Conservation (phyloP, 2,329 filamentous ascomycete species). For the Diaporthe sp. region DNA sequence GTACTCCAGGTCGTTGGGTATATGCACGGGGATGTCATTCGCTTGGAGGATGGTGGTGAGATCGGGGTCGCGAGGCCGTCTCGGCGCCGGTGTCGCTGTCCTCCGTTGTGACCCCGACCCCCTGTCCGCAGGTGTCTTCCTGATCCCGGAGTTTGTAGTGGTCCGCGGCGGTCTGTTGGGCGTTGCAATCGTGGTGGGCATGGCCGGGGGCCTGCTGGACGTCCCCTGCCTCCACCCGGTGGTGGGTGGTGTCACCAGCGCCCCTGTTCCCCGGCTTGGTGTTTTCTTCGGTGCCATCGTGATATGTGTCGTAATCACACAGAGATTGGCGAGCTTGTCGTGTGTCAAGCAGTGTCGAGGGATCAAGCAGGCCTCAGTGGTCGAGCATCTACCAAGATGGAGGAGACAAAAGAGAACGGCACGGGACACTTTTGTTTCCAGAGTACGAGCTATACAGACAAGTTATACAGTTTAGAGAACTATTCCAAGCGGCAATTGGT, state of each 20-base stretch:
- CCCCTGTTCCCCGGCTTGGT: too few species aligned
- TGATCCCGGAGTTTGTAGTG: neutral
- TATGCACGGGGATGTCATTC: constrained; percentile 30
- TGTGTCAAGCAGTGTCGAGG: neutral
- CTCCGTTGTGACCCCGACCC: neutral
- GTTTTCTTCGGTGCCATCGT: neutral
- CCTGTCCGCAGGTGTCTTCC: neutral
- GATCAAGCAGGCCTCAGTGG: neutral
- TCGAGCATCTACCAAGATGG: too few species aligned
- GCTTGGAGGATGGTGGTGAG: neutral
- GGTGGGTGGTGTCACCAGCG: neutral
- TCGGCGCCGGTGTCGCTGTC: neutral
- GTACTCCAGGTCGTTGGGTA: constrained; percentile 42
- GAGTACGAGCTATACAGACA: neutral
- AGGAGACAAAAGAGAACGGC: neutral
- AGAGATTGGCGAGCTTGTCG: neutral
- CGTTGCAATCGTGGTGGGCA: too few species aligned
- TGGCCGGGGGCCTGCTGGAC: too few species aligned
- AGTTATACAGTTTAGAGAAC: neutral
- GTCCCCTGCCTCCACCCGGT: neutral
- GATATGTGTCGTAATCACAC: neutral
- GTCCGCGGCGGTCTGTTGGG: neutral
- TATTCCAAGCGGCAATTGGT: neutral
- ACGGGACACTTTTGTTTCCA: neutral
- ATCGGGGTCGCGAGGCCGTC: neutral